Conservation (phyloP, 768 basidiomycete species). For the Coprinopsis cinerea region DNA sequence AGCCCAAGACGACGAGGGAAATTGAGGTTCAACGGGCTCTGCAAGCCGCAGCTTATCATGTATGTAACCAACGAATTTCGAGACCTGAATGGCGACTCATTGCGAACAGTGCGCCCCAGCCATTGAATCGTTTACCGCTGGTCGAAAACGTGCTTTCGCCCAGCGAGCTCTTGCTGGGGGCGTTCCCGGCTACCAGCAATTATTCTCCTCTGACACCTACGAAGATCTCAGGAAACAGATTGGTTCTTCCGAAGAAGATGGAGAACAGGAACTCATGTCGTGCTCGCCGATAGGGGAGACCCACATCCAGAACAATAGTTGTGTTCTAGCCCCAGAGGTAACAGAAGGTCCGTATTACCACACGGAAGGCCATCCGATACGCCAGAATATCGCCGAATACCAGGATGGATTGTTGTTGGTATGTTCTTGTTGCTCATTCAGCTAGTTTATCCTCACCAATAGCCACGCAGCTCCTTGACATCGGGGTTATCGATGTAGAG, state of each 20-base stretch:
- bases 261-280: conserved; percentile 32
- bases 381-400: conserved; percentile 50
- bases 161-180: conserved; percentile 37
- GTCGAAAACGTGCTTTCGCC: conserved; percentile 41
- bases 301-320: conserved; percentile 48
- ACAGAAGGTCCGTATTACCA: conserved; percentile 56
- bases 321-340: conserved; percentile 46
- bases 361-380: conserved; percentile 39
- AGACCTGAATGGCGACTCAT: neutral
- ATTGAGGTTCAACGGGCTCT: conserved; percentile 42
- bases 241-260: conserved; percentile 14
- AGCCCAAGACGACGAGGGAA: conserved; percentile 39
- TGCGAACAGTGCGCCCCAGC: conserved; percentile 43
- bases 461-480: conserved; percentile 38
- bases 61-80: conserved; percentile 19
- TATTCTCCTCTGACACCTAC: conserved; percentile 30
- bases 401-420: conserved; percentile 46
- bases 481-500: conserved; percentile 53
- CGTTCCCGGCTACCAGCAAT: conserved; percentile 34
- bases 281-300: conserved; percentile 43
- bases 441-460: neutral
- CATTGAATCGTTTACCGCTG: conserved; percentile 44
- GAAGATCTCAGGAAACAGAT: conserved; percentile 4
- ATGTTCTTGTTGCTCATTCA: conserved; percentile 12
- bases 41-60: conserved; percentile 48